Evolutionary conservation across 2,329 filamentous ascomycete genomes (phyloP), one percentile per base, ranked within the genome.

Genomic region (Setomelanomma holmii): DNA sequence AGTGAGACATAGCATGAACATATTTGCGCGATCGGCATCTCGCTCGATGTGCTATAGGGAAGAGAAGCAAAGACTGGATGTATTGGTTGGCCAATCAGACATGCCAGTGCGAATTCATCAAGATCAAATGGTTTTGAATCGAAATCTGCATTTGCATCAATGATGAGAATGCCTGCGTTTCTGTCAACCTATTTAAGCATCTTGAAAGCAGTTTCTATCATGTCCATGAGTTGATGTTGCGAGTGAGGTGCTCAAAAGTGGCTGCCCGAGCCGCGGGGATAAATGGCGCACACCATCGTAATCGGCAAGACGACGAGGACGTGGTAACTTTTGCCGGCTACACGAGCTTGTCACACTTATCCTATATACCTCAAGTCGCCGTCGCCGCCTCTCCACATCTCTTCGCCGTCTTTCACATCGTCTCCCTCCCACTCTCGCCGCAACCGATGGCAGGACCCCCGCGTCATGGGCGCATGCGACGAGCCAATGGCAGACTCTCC

Each of bases 401-500:
- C 16, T 7, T 36, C n/a, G 34, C 11, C 27, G 14, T 30, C 3
- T 30, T 14, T 14, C 10, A 30, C 5, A 30, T 30, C 5, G 5
- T 10, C 14, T 30, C 14, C 5, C 27, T 10, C 27, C 27, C 27
- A 30, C 27, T 30, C 14, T 30, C 27, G 27, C 27, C 27, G 27
- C 27, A 30, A 30, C 27, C 27, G 27, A 30, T 30, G 10, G 27
- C 27, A 6, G 14, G 27, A n/a, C 39, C 36, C 49, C 23, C 53
- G 36, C 51, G 53, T 53, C 53, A 58, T 51, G 49, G 46, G 55
- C 46, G 45, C 27, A 1, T 17, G 47, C 21, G 35, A 52, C 41
- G 42, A 57, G 56, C 64, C 64, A 67, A 65, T 67, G 49, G 45
- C 48, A 50, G 34, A 11, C 46, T 45, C 36, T 55, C 58, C 57